Base-by-base conservation (phyloP, 1,284 basidiomycete species). In the Sphaerobolus stellatus region DNA sequence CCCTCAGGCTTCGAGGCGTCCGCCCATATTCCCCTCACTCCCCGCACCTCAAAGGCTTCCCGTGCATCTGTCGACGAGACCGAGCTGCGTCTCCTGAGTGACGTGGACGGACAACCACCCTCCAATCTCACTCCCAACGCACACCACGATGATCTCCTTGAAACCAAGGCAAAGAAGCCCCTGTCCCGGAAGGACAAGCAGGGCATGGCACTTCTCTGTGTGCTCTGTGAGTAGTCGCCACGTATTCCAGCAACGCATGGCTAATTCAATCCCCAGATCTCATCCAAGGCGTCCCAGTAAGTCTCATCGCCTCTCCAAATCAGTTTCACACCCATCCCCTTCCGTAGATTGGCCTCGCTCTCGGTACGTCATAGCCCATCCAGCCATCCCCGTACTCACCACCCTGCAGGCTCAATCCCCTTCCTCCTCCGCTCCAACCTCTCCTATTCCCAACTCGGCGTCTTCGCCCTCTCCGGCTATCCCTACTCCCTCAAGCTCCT, bases 401-500 rank as follows among this genome's bases (percentile, higher is more conserved):
- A 16, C 18, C 28, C 33, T 55, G 30, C 57, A 89, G 97, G 96
- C 59, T 98, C 96, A 29, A 86, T 99, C 30, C 96, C 97, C 27
- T 98, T 98, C 80, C 83, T 99, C 70, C 83, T 99, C 56, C 90
- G 92, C 72, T 88, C 97, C 63, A 90, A 96, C 70, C 72, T 99
- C 57, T 95, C 93, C 41, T 99, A 99, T 76, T 95, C 94, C 29
- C 94, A 98, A 72, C 84, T 99, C 52, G 97, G 91, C 56, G 84
- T 95, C 27, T 98, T 99, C 73, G 92, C 94, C 48, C 81, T 99
- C 43, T 88, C 92, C 55, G 90, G 88, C 58, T 99, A 98, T 76
- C 97, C 97, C 8, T 99, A 99, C 75, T 96, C 92, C 31, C 83
- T 99, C 66, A 99, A 99, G 74, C 76, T 99, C 53, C 73, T 99